Conservation (phyloP, 2,329 filamentous ascomycete species). For the Orbilia ellipsospora region DNA sequence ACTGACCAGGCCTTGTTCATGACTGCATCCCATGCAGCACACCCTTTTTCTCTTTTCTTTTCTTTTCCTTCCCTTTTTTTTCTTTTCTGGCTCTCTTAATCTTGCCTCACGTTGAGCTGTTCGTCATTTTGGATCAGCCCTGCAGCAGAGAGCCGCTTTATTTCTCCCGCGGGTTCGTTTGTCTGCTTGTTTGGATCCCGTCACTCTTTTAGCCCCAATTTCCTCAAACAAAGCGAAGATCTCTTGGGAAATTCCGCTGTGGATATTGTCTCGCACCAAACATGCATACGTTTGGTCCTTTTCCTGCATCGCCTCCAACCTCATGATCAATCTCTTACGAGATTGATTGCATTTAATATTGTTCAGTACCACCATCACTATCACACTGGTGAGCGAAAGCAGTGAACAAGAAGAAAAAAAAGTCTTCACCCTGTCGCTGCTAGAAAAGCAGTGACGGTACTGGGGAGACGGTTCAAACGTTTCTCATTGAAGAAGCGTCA, state of each 20-base stretch:
- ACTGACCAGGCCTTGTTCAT: conserved; percentile 29
- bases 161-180: conserved; percentile 38
- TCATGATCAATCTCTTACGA: conserved; percentile 55
- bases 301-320: conserved; percentile 32
- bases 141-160: conserved; percentile 46
- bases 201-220: too few relatives aligned
- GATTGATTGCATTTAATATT: conserved; percentile 55
- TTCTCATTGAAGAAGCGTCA: not conserved
- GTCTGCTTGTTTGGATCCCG: conserved; percentile 4
- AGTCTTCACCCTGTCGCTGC: not conserved
- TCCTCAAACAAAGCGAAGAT: conserved; percentile 35
- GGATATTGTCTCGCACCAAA: conserved; percentile 24
- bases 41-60: not conserved
- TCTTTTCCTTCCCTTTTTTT: not conserved
- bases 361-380: conserved; percentile 47
- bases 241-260: conserved; percentile 35
- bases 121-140: conserved; percentile 51
- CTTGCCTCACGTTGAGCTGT: conserved; percentile 19
- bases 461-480: too few relatives aligned
- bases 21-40: conserved; percentile 12
- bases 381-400: conserved; percentile 31
- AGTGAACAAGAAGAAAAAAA: conserved; percentile 1
- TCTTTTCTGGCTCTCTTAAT: conserved; percentile 16
- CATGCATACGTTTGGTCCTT: conserved; percentile 50
- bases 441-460: too few relatives aligned